Conservation (phyloP, 371 early-diverging fungal genomes). For the Umbelopsis sp. region DNA sequence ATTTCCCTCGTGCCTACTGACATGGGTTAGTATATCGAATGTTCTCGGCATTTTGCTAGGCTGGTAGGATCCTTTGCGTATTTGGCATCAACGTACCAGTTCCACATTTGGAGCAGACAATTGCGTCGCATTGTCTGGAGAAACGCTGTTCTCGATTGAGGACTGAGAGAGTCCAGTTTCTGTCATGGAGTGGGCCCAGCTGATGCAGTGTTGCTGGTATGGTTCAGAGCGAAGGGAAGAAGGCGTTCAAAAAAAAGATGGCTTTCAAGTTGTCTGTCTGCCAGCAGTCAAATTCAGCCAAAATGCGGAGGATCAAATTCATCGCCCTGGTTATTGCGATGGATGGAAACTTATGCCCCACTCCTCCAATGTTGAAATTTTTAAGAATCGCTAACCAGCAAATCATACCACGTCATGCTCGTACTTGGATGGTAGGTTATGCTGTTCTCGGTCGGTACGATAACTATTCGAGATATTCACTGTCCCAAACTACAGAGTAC, state of each 20-base stretch:
- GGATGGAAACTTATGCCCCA: not conserved
- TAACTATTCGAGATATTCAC: not conserved
- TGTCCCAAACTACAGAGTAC: conserved; percentile 37
- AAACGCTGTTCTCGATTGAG: not conserved
- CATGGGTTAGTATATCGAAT: not conserved
- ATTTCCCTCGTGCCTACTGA: conserved; percentile 32
- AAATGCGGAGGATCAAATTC: conserved; percentile 1
- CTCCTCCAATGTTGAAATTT: conserved; percentile 9
- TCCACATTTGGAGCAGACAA: not conserved
- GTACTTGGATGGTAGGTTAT: conserved; percentile 35
- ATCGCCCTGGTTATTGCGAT: not conserved
- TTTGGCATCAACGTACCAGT: not conserved
- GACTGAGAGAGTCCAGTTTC: conserved; percentile 16
- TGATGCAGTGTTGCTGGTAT: not conserved
- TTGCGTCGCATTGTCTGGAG: not conserved
- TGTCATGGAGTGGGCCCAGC: not conserved
- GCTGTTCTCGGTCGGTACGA: not conserved
- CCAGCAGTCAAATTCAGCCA: not conserved
- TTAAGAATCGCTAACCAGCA: not conserved
- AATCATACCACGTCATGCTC: conserved; percentile 4
- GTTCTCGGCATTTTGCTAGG: not conserved
- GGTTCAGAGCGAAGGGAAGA: not conserved
- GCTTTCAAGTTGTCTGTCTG: not conserved
- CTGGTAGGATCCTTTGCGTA: not conserved
- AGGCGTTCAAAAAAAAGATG: not conserved